Percentiles rank a stretch among this genome's conserved stretches.
Conservation (phyloP, 192 early-diverging fungal genomes). For the Backusella tuberculispora region DNA sequence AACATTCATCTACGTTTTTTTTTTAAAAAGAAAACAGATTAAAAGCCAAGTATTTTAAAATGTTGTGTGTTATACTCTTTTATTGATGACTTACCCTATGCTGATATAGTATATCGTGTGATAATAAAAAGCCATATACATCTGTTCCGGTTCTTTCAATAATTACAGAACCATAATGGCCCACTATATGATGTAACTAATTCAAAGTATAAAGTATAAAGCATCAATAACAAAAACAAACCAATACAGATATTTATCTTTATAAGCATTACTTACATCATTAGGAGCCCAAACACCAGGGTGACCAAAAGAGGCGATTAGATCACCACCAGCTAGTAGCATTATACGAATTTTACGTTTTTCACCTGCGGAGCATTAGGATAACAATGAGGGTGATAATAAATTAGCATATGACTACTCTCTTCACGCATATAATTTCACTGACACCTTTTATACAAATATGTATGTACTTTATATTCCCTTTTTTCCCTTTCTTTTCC, state of each 20-base stretch:
- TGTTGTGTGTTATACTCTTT: not conserved
- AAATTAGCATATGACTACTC: not conserved
- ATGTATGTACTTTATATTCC: not conserved
- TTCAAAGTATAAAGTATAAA: not conserved
- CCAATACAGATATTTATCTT: not conserved
- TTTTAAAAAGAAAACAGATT: not conserved
- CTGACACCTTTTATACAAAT: too few species aligned
- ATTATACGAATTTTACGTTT: conserved; percentile 77
- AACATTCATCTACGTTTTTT: conserved; percentile 73
- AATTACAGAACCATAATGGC: conserved; percentile 90
- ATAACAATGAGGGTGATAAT: not conserved
- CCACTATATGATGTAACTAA: conserved; percentile 79
- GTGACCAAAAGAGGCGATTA: conserved; percentile 94
- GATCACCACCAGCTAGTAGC: conserved; percentile 94
- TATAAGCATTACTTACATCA: conserved; percentile 69
- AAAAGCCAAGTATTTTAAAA: not conserved
- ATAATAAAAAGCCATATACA: conserved; percentile 90
- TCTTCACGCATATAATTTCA: too few species aligned
- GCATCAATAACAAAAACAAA: not conserved
- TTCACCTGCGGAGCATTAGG: conserved; percentile 44
- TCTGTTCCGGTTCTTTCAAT: conserved; percentile 97
- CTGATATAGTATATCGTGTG: conserved; percentile 88
- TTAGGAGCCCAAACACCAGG: conserved; percentile 87
- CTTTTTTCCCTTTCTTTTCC: too few species aligned
- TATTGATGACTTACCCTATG: conserved; percentile 65